A percentile compares a stretch with the other conserved stretches of the same genome.
Evolutionary conservation across 1,284 basidiomycete species (phyloP).

Genomic region (Sporisorium exsertum): DNA sequence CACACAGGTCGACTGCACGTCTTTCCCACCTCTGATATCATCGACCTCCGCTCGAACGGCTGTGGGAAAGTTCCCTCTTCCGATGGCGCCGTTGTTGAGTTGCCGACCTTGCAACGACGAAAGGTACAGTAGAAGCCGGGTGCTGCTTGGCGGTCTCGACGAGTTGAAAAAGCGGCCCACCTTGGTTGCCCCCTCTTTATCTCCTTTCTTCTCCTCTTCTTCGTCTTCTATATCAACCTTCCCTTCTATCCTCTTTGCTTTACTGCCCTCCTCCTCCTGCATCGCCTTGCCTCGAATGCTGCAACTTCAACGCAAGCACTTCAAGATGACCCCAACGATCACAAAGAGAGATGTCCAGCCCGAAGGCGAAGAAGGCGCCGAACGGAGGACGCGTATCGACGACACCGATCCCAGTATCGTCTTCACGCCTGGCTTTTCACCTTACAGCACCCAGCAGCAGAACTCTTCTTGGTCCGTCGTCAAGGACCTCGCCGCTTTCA

Average conservation of each 20-base stretch:
- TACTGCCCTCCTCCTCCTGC: no score
- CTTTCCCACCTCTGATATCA: background rate
- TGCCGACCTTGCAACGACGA: background rate
- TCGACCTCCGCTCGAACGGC: background rate
- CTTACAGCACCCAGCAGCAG: background rate
- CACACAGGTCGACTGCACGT: background rate
- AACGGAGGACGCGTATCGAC: conserved; percentile 29
- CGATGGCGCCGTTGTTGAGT: background rate
- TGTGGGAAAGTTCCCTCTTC: background rate
- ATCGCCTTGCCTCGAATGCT: background rate
- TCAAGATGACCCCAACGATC: conserved; percentile 4
- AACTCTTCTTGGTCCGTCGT: conserved; percentile 11
- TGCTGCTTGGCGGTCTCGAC: background rate
- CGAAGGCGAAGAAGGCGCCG: background rate
- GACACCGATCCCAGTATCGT: conserved; percentile 21
- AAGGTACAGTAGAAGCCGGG: background rate
- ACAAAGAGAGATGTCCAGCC: conserved; percentile 2
- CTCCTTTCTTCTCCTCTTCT: background rate
- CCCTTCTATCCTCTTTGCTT: background rate
- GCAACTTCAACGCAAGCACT: background rate
- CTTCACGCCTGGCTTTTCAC: conserved; percentile 20
- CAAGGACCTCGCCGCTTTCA: background rate
- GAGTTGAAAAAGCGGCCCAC: background rate
- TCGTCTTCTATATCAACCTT: background rate
- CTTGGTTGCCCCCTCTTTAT: background rate